Conservation (phyloP, 2,329 filamentous ascomycete species). For the Fusarium burgessii region DNA sequence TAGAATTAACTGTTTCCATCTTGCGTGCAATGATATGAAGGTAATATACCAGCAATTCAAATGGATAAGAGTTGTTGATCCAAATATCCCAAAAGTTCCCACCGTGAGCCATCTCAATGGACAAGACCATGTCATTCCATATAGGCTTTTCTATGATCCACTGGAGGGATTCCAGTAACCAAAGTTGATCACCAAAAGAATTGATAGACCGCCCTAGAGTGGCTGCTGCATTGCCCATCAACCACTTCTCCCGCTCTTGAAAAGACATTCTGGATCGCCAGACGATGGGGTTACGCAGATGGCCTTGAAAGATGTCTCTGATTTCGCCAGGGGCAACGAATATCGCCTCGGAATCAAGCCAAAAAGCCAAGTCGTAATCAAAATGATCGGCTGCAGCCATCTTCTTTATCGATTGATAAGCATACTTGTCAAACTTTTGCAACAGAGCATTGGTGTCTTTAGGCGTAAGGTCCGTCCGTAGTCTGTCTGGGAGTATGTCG, state of each 20-base stretch:
- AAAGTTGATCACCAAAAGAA: background rate
- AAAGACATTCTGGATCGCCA: background rate
- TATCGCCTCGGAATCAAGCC: background rate
- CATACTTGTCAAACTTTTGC: background rate
- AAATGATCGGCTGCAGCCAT: background rate
- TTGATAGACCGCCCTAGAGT: background rate
- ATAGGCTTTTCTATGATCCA: background rate
- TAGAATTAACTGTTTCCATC: background rate
- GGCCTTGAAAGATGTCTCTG: rapidly evolving
- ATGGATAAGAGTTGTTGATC: background rate
- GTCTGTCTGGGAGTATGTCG: background rate
- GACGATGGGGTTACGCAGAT: background rate
- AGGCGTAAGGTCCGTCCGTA: background rate
- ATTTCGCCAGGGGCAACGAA: rapidly evolving
- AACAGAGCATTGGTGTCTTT: background rate
- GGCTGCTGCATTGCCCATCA: background rate
- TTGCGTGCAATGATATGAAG: background rate
- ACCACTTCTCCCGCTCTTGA: background rate
- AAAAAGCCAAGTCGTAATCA: background rate
- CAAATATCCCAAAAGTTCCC: background rate
- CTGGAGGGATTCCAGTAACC: background rate
- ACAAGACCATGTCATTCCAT: background rate
- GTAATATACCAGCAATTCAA: background rate
- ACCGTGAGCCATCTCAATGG: background rate
- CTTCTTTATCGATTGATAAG: background rate